A percentile compares a stretch with the other conserved stretches of the same genome.
Conservation (phyloP, 768 basidiomycete genomes). For the Strobilomyces echinocephalus region DNA sequence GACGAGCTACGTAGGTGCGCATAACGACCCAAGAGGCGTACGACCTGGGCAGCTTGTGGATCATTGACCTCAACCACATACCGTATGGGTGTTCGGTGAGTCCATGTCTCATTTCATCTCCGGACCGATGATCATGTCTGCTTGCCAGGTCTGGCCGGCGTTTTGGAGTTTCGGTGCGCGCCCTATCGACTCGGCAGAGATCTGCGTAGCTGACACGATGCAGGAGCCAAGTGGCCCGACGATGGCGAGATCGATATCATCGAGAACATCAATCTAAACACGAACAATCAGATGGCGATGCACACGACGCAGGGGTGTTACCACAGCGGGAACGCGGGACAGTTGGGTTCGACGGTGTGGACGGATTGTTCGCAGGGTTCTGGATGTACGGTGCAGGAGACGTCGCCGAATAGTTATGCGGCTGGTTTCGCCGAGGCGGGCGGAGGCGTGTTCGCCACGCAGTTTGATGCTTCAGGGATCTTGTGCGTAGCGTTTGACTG, state of each 20-base stretch:
- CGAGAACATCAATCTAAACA: constrained; percentile 52
- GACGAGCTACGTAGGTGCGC: constrained; percentile 33
- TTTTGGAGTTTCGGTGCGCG: constrained; percentile 30
- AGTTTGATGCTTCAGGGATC: constrained; percentile 57
- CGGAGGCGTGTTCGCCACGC: constrained; percentile 67
- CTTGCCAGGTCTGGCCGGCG: constrained; percentile 27
- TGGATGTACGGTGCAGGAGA: constrained; percentile 30
- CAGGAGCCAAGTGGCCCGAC: constrained; percentile 36
- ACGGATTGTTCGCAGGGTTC: constrained; percentile 22
- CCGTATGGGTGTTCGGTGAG: constrained; percentile 58
- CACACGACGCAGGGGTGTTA: constrained; percentile 43
- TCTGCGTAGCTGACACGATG: neutral
- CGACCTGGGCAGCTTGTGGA: constrained; percentile 42
- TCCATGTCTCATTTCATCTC: constrained; percentile 6
- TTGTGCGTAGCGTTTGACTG: constrained; percentile 30
- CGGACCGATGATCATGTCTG: neutral
- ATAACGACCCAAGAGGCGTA: constrained; percentile 42
- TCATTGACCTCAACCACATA: constrained; percentile 43
- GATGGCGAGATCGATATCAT: constrained; percentile 58
- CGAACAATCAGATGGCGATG: constrained; percentile 52
- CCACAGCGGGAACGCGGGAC: constrained; percentile 25
- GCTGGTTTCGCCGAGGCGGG: constrained; percentile 30
- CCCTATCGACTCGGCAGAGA: neutral
- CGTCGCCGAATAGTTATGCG: constrained; percentile 27
- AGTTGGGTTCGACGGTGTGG: constrained; percentile 30